phyloP scores from a whole-genome alignment of 768 basidiomycete species.

The Agaricus sinodeliciosus region DNA sequence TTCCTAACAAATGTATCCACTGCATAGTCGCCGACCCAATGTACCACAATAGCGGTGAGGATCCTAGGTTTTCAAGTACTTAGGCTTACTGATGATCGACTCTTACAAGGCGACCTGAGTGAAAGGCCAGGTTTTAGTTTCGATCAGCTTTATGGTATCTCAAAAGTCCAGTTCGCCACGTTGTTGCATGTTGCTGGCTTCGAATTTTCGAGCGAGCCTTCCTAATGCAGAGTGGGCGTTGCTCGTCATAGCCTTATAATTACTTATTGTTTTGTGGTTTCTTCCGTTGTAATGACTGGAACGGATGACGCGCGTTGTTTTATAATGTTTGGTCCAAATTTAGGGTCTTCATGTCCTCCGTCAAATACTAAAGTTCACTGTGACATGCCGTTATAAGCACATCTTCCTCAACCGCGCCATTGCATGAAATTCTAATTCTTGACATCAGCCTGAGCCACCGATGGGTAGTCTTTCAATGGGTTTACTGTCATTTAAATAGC shows the following conservation, averaged over 20 bases:
- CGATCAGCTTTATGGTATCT: slow-evolving; percentile 73
- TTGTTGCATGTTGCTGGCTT: slow-evolving; percentile 66
- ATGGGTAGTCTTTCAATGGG: background rate
- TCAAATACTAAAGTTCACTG: background rate
- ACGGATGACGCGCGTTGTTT: slow-evolving; percentile 9
- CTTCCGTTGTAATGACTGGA: too few species aligned
- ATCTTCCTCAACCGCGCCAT: background rate
- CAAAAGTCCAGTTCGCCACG: slow-evolving; percentile 81
- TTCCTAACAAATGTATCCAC: background rate
- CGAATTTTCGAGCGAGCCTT: slow-evolving; percentile 22
- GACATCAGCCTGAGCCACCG: background rate
- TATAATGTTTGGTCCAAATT: slow-evolving; percentile 1
- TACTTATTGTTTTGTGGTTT: background rate
- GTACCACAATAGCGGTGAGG: slow-evolving; percentile 76
- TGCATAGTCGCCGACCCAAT: slow-evolving; percentile 73
- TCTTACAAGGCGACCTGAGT: slow-evolving; percentile 60
- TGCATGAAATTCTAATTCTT: background rate
- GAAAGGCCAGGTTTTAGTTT: slow-evolving; percentile 79
- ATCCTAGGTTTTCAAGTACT: slow-evolving; percentile 1
- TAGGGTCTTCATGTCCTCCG: background rate
- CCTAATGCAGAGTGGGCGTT: background rate
- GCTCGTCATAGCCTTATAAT: background rate
- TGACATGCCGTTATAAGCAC: background rate
- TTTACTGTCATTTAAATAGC: background rate
- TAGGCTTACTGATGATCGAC: background rate